Base-by-base conservation (phyloP, 2,329 filamentous ascomycete species). In the Dactylellina cionopaga region DNA sequence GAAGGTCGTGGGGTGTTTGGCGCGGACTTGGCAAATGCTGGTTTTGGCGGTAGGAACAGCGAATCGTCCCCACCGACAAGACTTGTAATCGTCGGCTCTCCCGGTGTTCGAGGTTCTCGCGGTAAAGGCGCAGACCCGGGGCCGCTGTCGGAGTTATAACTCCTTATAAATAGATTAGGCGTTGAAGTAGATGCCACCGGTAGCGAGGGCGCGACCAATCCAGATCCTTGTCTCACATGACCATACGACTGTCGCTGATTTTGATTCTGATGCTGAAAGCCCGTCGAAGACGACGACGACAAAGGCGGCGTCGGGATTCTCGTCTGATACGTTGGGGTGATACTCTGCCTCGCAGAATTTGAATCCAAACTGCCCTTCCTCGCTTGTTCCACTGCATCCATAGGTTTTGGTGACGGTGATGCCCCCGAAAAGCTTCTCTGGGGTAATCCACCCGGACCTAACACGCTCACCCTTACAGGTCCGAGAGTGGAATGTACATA, bases 1-100 rank as follows among this genome's bases (percentile, higher is more conserved):
- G 66, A 85, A 80, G 55, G 84, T 85, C 1, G 89, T 0, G 80
- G 81, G 27, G 81, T 82, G 17, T 68, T 69, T 10, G 66, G 72
- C 13, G 72, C 60, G n/a, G 60, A 68, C 22, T 68, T 74, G 0
- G 69, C 69, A 43, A 74, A 74, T 0, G 54, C 52, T 1, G 69
- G 69, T 13, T 74, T 29, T 2, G 69, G 69, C 4, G 69, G 69
- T 15, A 74, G 24, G 22, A 72, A 74, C 17, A 74, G 22, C 4
- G 62, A 54, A 13, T 74, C 69, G 9, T 63, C 69, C 7, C 64
- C 56, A 15, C 22, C 31, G 5, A 66, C 31, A 0, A 74, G 39
- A 17, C 56, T 39, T n/a, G 27, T 55, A 17, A 74, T 74, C 6
- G 69, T 63, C 11, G 64, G 51, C 15, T 51, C 49, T 3, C 24